Conservation (phyloP, 805 yeast species). For the Grigorovia jiainica region DNA sequence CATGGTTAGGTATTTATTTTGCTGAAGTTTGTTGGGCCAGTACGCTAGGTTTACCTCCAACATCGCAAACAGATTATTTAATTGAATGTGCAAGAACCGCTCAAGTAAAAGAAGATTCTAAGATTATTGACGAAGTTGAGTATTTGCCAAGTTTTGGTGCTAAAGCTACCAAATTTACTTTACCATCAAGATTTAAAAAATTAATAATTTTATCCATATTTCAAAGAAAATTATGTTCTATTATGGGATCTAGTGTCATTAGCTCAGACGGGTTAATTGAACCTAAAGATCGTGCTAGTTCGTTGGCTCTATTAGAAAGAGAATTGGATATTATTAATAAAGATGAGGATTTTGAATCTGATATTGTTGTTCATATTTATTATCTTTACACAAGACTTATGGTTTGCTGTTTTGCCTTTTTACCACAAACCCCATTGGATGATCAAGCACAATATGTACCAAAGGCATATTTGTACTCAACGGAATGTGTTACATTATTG, state of each 20-base stretch:
- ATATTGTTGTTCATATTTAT: slow-evolving; percentile 64
- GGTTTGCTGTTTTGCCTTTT: slow-evolving; percentile 80
- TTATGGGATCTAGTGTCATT: slow-evolving; percentile 79
- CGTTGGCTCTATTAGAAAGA: slow-evolving; percentile 64
- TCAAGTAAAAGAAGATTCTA: slow-evolving; percentile 19
- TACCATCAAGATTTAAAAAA: slow-evolving; percentile 66
- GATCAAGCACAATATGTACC: slow-evolving; percentile 81
- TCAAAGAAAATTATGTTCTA: slow-evolving; percentile 72
- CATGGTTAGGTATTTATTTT: slow-evolving; percentile 85
- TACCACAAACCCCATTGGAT: slow-evolving; percentile 81
- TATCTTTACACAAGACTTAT: slow-evolving; percentile 69
- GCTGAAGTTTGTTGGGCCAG: slow-evolving; percentile 89
- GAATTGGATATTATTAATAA: slow-evolving; percentile 67
- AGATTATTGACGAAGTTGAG: slow-evolving; percentile 19
- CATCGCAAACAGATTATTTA: slow-evolving; percentile 72
- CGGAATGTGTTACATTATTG: slow-evolving; percentile 69
- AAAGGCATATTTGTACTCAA: slow-evolving; percentile 70
- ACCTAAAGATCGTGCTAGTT: slow-evolving; percentile 71
- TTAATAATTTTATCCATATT: slow-evolving; percentile 67
- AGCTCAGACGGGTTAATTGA: slow-evolving; percentile 86
- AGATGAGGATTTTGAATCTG: slow-evolving; percentile 54
- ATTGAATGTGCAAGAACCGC: slow-evolving; percentile 72
- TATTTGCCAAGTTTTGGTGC: background rate
- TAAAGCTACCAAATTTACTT: slow-evolving; percentile 8
- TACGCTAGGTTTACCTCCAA: slow-evolving; percentile 77